Percentiles rank a stretch among this genome's conserved stretches.
Conservation (phyloP, 225 moss, liverwort and hornwort species). For the Sphagnum tenellum region DNA sequence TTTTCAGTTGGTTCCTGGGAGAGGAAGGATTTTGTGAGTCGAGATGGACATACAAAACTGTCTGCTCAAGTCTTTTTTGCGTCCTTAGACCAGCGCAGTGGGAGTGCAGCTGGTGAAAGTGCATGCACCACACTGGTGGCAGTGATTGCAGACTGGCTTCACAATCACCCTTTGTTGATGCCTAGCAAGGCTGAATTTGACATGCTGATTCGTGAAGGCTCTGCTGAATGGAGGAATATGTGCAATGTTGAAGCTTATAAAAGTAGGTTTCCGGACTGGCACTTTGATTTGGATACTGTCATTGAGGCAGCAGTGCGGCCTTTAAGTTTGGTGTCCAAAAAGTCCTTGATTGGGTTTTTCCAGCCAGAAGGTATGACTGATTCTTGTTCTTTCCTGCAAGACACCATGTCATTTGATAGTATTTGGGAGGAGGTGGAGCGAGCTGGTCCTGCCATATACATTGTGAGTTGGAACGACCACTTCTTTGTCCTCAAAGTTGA, state of each 20-base stretch:
- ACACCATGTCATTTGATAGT: slow-evolving; percentile 69
- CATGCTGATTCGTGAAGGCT: slow-evolving; percentile 92
- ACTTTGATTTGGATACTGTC: slow-evolving; percentile 90
- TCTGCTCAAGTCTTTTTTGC: slow-evolving; percentile 82
- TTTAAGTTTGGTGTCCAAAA: slow-evolving; percentile 56
- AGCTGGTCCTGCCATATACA: slow-evolving; percentile 77
- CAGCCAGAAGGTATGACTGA: slow-evolving; percentile 73
- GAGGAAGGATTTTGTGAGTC: slow-evolving; percentile 67
- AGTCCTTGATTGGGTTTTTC: slow-evolving; percentile 80
- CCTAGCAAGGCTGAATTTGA: slow-evolving; percentile 98
- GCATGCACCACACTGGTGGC: slow-evolving; percentile 93
- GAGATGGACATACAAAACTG: slow-evolving; percentile 70
- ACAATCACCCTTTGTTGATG: slow-evolving; percentile 75
- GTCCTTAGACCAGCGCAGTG: slow-evolving; percentile 96
- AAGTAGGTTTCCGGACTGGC: slow-evolving; percentile 76
- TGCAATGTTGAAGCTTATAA: slow-evolving; percentile 85
- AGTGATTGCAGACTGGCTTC: slow-evolving; percentile 90
- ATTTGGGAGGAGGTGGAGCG: slow-evolving; percentile 84
- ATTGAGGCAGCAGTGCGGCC: slow-evolving; percentile 79
- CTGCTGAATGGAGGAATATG: slow-evolving; percentile 92
- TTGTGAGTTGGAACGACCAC: slow-evolving; percentile 98
- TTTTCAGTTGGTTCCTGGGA: slow-evolving; percentile 94
- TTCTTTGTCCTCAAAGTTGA: slow-evolving; percentile 91
- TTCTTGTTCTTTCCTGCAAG: slow-evolving; percentile 69
- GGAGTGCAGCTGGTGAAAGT: slow-evolving; percentile 94